These are phyloP conservation scores for Oidiodendron maius DNA, from an alignment of 495 filamentous ascomycete species.

Conservation along the genomic window DNA sequence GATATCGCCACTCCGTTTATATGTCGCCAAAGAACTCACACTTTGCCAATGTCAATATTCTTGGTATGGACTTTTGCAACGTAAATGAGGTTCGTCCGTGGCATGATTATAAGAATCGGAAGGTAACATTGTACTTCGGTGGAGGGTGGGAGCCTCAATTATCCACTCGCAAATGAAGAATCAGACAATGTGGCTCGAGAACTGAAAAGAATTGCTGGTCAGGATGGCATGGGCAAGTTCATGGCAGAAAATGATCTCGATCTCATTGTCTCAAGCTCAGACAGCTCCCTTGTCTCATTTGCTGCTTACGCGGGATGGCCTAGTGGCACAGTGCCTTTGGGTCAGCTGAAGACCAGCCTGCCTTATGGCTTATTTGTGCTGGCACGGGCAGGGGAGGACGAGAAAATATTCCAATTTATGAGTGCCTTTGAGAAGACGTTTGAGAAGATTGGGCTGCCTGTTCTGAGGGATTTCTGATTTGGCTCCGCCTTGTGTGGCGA, in stretches of 20 bases:
- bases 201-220: not conserved
- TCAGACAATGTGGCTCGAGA: not conserved
- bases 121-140: not conserved
- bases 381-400: conserved; percentile 3
- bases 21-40: not conserved
- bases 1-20: not conserved
- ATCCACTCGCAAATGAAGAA: not conserved
- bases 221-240: conserved; percentile 2
- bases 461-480: no score
- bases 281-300: conserved; percentile 9
- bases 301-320: conserved; percentile 9
- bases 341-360: conserved; percentile 1
- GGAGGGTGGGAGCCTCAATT: not conserved
- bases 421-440: conserved; percentile 5
- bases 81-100: not conserved
- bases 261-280: conserved; percentile 11
- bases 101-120: not conserved
- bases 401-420: conserved; percentile 10
- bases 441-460: not conserved
- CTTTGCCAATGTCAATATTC: not conserved
- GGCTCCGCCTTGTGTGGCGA: no score
- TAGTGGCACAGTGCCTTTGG: conserved; percentile 13
- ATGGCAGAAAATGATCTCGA: conserved; percentile 8
- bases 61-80: not conserved
- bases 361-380: conserved; percentile 14